Evolutionary conservation across 805 yeast species (phyloP).

Genomic region (Clavispora fructus): DNA sequence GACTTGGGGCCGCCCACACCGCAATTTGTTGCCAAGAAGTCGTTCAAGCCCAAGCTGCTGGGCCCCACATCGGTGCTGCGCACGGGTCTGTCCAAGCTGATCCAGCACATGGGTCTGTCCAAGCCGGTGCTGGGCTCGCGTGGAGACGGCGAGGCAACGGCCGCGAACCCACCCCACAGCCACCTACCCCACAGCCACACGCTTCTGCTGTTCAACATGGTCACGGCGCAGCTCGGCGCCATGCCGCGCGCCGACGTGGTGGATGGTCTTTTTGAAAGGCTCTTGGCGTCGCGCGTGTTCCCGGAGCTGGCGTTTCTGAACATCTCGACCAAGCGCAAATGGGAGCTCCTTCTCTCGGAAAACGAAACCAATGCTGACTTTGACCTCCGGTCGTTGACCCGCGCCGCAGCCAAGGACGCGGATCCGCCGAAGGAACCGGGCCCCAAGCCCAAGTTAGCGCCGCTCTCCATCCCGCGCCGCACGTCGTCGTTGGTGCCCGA

Average conservation of each 20-base stretch:
- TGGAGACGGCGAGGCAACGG: too few relatives aligned
- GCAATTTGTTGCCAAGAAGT: background rate
- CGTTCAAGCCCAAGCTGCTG: background rate
- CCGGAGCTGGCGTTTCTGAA: slow-evolving; percentile 29
- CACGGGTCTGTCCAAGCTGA: slow-evolving; percentile 1
- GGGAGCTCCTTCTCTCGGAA: slow-evolving; percentile 41
- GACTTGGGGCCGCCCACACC: slow-evolving; percentile 1
- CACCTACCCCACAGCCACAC: slow-evolving; percentile 15
- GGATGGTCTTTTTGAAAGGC: slow-evolving; percentile 33
- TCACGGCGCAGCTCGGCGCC: slow-evolving; percentile 26
- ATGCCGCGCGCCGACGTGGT: slow-evolving; percentile 34
- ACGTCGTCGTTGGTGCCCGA: slow-evolving; percentile 3
- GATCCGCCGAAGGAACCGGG: background rate
- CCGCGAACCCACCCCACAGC: background rate
- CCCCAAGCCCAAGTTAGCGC: background rate
- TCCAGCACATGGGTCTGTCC: slow-evolving; percentile 1
- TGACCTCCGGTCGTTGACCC: slow-evolving; percentile 25
- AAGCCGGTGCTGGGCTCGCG: too few relatives aligned
- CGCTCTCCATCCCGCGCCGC: background rate
- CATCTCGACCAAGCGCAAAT: slow-evolving; percentile 32
- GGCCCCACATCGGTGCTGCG: slow-evolving; percentile 2
- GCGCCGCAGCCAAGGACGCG: slow-evolving; percentile 2
- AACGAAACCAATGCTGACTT: slow-evolving; percentile 33
- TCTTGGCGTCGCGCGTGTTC: slow-evolving; percentile 34
- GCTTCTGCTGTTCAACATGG: slow-evolving; percentile 30